phyloP scores from a whole-genome alignment of 768 basidiomycete species.

The Leccinum fibrillosum region DNA sequence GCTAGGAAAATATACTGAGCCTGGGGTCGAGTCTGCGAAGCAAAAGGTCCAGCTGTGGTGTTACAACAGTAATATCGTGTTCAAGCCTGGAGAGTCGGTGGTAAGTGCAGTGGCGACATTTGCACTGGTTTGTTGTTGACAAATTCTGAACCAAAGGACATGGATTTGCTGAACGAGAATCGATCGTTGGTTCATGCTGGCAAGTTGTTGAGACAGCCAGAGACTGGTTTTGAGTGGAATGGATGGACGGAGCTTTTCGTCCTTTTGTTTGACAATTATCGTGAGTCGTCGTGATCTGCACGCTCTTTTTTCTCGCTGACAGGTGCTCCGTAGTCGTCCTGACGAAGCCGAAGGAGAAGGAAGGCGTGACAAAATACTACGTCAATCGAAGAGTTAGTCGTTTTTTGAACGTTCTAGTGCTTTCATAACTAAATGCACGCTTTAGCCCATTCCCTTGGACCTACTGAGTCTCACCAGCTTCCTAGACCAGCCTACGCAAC shows the following conservation, averaged over 20 bases:
- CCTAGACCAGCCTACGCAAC: slow-evolving; percentile 73
- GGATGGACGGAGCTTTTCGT: slow-evolving; percentile 91
- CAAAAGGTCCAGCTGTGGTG: slow-evolving; percentile 89
- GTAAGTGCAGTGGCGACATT: slow-evolving; percentile 30
- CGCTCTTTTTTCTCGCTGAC: slow-evolving; percentile 7
- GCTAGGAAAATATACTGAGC: slow-evolving; percentile 83
- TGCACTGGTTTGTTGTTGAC: background rate
- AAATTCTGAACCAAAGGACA: slow-evolving; percentile 48
- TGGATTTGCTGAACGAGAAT: slow-evolving; percentile 84
- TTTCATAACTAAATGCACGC: background rate
- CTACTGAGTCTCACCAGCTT: slow-evolving; percentile 84
- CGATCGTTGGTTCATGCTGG: slow-evolving; percentile 83
- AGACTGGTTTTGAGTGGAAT: slow-evolving; percentile 83
- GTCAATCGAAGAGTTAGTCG: slow-evolving; percentile 73
- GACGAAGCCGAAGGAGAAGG: slow-evolving; percentile 81
- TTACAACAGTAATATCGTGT: slow-evolving; percentile 74
- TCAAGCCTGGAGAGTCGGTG: slow-evolving; percentile 74
- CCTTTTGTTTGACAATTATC: slow-evolving; percentile 92
- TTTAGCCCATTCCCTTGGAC: slow-evolving; percentile 89
- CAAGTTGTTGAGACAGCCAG: slow-evolving; percentile 81
- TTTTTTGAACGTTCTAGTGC: background rate
- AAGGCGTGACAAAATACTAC: slow-evolving; percentile 70
- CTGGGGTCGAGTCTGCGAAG: slow-evolving; percentile 81
- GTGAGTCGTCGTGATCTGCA: slow-evolving; percentile 42
- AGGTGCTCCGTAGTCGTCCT: slow-evolving; percentile 62